Evolutionary conservation across 2,329 filamentous ascomycete species (phyloP), one percentile per base, ranked within the genome.

Genomic region (Mycosphaerella sp.): DNA sequence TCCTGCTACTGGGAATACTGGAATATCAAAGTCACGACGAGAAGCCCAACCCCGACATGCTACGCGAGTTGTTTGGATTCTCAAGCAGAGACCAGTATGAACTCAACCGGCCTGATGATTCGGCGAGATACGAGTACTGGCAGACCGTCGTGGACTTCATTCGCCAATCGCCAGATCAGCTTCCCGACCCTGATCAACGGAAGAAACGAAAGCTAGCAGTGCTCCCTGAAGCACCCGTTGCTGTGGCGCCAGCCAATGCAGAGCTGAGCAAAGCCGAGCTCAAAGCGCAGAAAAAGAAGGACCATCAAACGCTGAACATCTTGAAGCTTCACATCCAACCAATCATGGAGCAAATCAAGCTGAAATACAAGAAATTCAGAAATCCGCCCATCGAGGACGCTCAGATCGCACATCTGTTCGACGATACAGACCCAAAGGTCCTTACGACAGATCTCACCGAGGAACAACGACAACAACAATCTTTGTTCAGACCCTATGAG

Each of bases 331-430:
- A 86, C 50, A 83, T 98, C 51, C 91, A 96, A 70, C 89, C 89
- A 1, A 89, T 97, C 62, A 96, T 98, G 90, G 92, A 98, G 62
- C 89, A 96, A 72, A 89, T 98, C 67, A 93, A 95, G 70, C 78
- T 80, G 58, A 90, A 87, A 68, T 95, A 95, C 73, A 88, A 86
- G 68, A 89, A 89, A 62, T 97, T 97, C 73, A 81, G 90, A 57
- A 83, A 84, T 52, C 85, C 89, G 1, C 82, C 89, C 41, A 85
- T 98, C 57, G 82, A 88, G 1, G 84, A 88, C 48, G 71, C 73
- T 9, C 80, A 84, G 59, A 89, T 95, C 55, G 78, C 83, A 17
- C 95, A 97, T 68, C 77, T 97, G 1, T 88, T 89, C 65, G 84
- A 89, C 29, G 92, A 97, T 68, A 80, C 84, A 38, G 84, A 95